These are phyloP conservation scores for Russula emetica DNA, from an alignment of 768 basidiomycete genomes.

Conservation along the genomic window DNA sequence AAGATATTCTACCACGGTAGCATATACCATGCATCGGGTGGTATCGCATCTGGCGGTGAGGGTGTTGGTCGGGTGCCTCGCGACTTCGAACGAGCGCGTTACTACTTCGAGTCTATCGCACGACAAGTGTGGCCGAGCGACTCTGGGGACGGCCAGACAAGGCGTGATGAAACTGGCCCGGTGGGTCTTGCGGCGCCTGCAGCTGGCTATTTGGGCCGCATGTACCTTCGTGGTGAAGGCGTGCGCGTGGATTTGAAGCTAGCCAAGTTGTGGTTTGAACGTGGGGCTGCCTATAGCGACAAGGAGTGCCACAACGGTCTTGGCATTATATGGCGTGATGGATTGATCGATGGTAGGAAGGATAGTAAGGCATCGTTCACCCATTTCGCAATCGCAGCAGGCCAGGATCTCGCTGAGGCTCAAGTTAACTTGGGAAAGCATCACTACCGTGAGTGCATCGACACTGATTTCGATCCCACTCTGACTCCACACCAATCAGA, in stretches of 20 bases:
- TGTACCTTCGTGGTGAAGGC: constrained; percentile 93
- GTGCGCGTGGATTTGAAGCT: constrained; percentile 66
- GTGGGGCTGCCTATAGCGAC: constrained; percentile 76
- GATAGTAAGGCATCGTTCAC: constrained; percentile 60
- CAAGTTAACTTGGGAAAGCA: constrained; percentile 87
- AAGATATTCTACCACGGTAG: constrained; percentile 96
- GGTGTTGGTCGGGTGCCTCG: constrained; percentile 86
- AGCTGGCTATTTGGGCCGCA: constrained; percentile 86
- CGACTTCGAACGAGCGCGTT: constrained; percentile 68
- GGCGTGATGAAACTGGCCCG: constrained; percentile 32
- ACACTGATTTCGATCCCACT: neutral
- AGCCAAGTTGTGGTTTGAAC: constrained; percentile 93
- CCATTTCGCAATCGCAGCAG: constrained; percentile 76
- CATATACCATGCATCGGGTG: constrained; percentile 75
- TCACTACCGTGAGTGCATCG: constrained; percentile 48
- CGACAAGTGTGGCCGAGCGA: constrained; percentile 87
- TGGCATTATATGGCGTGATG: constrained; percentile 91
- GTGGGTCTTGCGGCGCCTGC: constrained; percentile 66
- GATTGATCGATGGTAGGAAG: constrained; percentile 58
- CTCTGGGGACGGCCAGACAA: constrained; percentile 49
- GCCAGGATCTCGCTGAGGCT: constrained; percentile 87
- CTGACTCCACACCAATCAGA: constrained; percentile 41
- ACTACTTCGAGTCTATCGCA: constrained; percentile 83
- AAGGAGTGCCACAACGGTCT: constrained; percentile 86
- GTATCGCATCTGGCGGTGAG: constrained; percentile 82